phyloP scores from a whole-genome alignment of 345 rosid genomes.

The Hibiscus tridactylites region DNA sequence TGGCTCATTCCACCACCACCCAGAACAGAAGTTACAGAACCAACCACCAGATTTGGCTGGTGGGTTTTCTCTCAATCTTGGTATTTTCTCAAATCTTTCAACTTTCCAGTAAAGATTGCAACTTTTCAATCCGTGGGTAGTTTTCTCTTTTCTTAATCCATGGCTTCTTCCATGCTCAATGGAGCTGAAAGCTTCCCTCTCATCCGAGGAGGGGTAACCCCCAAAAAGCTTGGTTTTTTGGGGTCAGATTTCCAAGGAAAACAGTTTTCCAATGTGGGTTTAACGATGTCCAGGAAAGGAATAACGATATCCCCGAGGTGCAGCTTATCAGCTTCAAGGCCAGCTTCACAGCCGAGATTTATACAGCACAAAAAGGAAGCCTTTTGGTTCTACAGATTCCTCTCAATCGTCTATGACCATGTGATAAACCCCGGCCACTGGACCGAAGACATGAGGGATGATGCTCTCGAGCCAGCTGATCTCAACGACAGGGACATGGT shows the following conservation, averaged over 20 bases:
- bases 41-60: not conserved
- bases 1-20: not conserved
- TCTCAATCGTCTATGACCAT: not conserved
- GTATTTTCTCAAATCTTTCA: not conserved
- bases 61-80: not conserved
- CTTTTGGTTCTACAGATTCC: conserved; percentile 26
- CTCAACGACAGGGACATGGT: conserved; percentile 59
- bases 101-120: not conserved
- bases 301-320: conserved; percentile 30
- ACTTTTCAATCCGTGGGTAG: conserved; percentile 6
- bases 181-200: conserved; percentile 51
- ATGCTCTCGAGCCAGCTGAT: conserved; percentile 78
- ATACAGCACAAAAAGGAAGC: conserved; percentile 98
- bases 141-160: conserved; percentile 10
- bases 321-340: conserved; percentile 67
- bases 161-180: conserved; percentile 68
- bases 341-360: conserved; percentile 90
- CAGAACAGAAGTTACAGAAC: not conserved
- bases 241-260: conserved; percentile 36
- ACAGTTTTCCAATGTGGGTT: conserved; percentile 22
- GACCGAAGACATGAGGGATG: not conserved
- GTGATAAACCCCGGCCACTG: not conserved
- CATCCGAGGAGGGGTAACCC: conserved; percentile 30
- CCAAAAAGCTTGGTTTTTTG: conserved; percentile 18
- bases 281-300: conserved; percentile 7